Percentiles rank a stretch among this genome's conserved stretches.
Conservation (phyloP, 768 basidiomycete genomes). For the Tephrocybe rancida region DNA sequence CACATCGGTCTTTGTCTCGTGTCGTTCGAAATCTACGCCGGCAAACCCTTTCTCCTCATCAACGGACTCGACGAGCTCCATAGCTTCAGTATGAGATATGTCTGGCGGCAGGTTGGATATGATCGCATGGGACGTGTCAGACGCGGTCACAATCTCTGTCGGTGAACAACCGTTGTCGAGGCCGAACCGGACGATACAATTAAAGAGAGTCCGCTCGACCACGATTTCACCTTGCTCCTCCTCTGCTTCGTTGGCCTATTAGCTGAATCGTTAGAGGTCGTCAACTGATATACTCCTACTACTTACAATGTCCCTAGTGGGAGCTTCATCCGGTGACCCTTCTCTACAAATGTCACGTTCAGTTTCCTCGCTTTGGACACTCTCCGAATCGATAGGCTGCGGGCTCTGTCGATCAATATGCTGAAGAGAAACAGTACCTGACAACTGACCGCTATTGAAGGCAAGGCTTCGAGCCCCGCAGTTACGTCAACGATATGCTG, state of each 20-base stretch:
- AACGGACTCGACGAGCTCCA: slow-evolving; percentile 29
- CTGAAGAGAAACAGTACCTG: neutral
- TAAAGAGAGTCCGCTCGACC: slow-evolving; percentile 23
- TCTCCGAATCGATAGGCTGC: neutral
- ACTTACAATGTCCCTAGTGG: too few relatives aligned
- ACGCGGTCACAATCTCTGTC: slow-evolving; percentile 32
- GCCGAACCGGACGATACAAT: slow-evolving; percentile 33
- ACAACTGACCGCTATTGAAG: slow-evolving; percentile 5
- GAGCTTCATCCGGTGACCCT: neutral
- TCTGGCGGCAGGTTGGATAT: slow-evolving; percentile 42
- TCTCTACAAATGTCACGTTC: neutral
- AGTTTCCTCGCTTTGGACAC: neutral
- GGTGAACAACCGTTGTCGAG: slow-evolving; percentile 31
- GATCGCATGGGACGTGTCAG: slow-evolving; percentile 34
- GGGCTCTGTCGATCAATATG: neutral
- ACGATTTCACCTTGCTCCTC: slow-evolving; percentile 7
- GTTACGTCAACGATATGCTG: slow-evolving; percentile 26
- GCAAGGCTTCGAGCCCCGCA: neutral
- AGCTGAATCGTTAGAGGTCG: too few relatives aligned
- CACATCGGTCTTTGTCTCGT: slow-evolving; percentile 20
- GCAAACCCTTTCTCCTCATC: slow-evolving; percentile 29
- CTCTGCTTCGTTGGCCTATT: neutral
- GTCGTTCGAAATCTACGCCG: slow-evolving; percentile 20
- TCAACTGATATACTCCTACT: too few relatives aligned
- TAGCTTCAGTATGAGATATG: slow-evolving; percentile 29